A percentile compares a stretch with the other conserved stretches of the same genome.
Conservation (phyloP, 768 basidiomycete species). For the Boletus pseudopeckii region DNA sequence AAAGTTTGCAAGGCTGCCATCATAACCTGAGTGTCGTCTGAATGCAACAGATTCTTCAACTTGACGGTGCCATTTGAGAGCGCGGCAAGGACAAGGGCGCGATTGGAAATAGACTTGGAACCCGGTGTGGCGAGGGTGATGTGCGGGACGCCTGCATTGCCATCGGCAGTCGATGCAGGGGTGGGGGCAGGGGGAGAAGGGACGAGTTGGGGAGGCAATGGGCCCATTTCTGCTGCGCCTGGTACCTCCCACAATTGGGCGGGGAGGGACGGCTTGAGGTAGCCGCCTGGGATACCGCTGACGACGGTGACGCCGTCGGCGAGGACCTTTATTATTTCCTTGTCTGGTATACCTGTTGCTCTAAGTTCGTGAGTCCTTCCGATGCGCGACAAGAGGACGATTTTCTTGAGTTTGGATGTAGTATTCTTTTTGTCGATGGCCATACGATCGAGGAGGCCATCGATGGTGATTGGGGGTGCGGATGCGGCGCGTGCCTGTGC, state of each 20-base stretch:
- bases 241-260: conserved; percentile 32
- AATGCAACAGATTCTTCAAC: conserved; percentile 88
- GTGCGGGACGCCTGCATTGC: conserved; percentile 14
- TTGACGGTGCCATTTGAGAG: conserved; percentile 85
- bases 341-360: conserved; percentile 82
- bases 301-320: conserved; percentile 77
- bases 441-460: conserved; percentile 90
- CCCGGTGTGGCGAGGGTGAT: conserved; percentile 90
- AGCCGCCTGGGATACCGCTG: conserved; percentile 51
- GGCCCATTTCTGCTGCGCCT: conserved; percentile 9
- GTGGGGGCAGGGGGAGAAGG: conserved; percentile 1
- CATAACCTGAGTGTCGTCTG: conserved; percentile 99
- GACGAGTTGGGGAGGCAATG: conserved; percentile 21
- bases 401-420: conserved; percentile 79
- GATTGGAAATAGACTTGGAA: conserved; percentile 94
- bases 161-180: neutral
- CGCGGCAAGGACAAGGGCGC: conserved; percentile 90
- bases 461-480: conserved; percentile 47
- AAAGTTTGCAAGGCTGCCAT: conserved; percentile 90
- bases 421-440: conserved; percentile 97
- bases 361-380: conserved; percentile 90
- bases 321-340: conserved; percentile 76
- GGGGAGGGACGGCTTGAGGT: conserved; percentile 43
- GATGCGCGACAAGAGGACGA: conserved; percentile 87
- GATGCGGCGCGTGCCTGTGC: conserved; percentile 19